Evolutionary conservation across 306 rosid species (phyloP), one percentile per base, ranked within the genome.

Genomic region (Ziziphus jujuba): DNA sequence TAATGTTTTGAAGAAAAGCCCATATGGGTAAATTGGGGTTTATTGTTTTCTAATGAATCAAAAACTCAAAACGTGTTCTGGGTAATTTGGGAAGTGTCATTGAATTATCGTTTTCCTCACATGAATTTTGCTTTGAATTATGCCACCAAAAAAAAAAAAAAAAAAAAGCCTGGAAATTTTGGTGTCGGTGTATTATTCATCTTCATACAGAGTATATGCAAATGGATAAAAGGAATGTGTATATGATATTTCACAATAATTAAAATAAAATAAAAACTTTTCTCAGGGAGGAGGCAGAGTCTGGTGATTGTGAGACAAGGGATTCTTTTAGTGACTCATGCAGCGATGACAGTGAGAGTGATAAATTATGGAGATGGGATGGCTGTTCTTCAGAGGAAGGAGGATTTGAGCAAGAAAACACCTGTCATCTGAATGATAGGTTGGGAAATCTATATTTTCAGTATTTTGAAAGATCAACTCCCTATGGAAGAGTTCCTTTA

Each of bases 401-500:
- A 43, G 96, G 92, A 19, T 82, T 74, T 59, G 96, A 90, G 67
- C 96, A 83, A 65, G 92, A 88, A 36, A 73, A 45, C 51, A 67
- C 61, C 1, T 82, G 80, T 70, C 89, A 80, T 61, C 56, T 68
- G 22, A 90, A 80, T 70, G 88, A 88, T 22, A 81, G 99, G 77
- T 78, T 91, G 72, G 99, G 99, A 1, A 43, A 65, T 56, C 92
- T 72, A 53, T 91, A 91, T 67, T 87, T 84, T 65, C 87, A 91
- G 66, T 88, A 90, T 72, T 90, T 91, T 80, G 99, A 95, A 81
- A 90, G 82, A 85, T 85, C 97, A 48, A 84, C 97, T 74, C 99
- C 99, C 0, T 91, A 90, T 81, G 97, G 91, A 12, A 87, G 99
- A 84, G 91, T 87, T 63, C 99, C 99, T 75, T 84, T 95, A 14